These are phyloP conservation scores for Scutellaria minor DNA, from an alignment of 257 asterid species.

Conservation along the genomic window DNA sequence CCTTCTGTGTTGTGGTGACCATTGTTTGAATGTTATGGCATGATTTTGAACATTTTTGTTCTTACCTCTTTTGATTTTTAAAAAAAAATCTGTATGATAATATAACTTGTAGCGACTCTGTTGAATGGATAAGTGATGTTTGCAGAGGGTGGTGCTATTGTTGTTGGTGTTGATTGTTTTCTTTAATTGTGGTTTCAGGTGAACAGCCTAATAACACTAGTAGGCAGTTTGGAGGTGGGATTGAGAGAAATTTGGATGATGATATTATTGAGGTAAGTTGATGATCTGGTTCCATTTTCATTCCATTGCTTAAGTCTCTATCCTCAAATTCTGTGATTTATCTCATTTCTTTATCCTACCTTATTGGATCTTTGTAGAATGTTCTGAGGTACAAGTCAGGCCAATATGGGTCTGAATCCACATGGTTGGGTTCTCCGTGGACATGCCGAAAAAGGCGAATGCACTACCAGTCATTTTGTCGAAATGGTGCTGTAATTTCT, in stretches of 20 bases:
- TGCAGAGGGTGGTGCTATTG: neutral
- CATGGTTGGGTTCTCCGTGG: conserved; percentile 80
- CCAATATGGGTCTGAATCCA: conserved; percentile 36
- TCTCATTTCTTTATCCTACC: neutral
- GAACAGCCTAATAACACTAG: conserved; percentile 29
- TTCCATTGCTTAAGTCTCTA: neutral
- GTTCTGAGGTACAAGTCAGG: conserved; percentile 36
- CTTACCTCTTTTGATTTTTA: neutral
- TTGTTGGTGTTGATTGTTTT: conserved; percentile 20
- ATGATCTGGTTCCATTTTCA: neutral
- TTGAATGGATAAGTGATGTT: neutral
- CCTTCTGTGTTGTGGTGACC: neutral
- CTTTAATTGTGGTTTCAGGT: conserved; percentile 44
- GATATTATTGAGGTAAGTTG: conserved; percentile 53
- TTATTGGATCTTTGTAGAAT: conserved; percentile 34
- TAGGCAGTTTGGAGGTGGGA: conserved; percentile 34
- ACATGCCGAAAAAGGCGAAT: conserved; percentile 62
- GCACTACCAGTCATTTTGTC: conserved; percentile 70
- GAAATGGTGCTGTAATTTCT: conserved; percentile 73
- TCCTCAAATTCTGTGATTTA: neutral
- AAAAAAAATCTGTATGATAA: neutral
- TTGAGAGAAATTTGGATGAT: conserved; percentile 38
- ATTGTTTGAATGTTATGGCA: neutral
- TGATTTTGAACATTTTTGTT: neutral
- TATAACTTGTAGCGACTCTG: neutral